phyloP scores from a whole-genome alignment of 768 basidiomycete species.

The Gyrodon lividus region DNA sequence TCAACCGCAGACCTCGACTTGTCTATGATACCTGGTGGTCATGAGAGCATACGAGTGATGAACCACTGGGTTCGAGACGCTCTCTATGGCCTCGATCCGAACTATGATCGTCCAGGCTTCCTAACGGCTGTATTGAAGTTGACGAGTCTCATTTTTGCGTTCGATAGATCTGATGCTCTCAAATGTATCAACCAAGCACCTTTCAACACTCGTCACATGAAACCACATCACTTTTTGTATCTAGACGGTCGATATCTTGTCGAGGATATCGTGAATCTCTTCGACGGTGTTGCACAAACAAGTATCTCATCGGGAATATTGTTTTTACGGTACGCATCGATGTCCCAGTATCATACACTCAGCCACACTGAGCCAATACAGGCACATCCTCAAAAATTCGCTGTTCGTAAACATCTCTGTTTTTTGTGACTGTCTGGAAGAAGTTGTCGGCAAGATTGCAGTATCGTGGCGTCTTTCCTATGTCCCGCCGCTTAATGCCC shows the following conservation, averaged over 20 bases:
- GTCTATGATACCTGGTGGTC: constrained; percentile 39
- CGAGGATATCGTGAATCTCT: constrained; percentile 29
- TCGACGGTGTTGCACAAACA: constrained; percentile 26
- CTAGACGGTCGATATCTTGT: constrained; percentile 26
- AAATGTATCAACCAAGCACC: constrained; percentile 35
- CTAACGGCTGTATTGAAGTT: constrained; percentile 42
- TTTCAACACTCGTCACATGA: constrained; percentile 20
- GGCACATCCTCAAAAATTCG: constrained; percentile 41
- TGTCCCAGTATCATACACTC: neutral
- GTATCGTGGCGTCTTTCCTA: constrained; percentile 32
- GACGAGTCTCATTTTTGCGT: constrained; percentile 36
- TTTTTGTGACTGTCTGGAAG: constrained; percentile 53
- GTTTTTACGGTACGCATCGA: constrained; percentile 38
- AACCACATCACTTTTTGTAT: constrained; percentile 7
- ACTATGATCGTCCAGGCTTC: constrained; percentile 22
- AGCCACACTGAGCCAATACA: constrained; percentile 19
- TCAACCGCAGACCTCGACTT: constrained; percentile 36
- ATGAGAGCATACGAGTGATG: constrained; percentile 36
- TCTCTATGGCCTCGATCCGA: constrained; percentile 32
- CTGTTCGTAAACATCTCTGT: constrained; percentile 45
- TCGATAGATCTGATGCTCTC: constrained; percentile 36
- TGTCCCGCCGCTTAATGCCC: constrained; percentile 35
- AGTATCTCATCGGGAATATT: constrained; percentile 37
- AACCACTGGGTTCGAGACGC: constrained; percentile 46
- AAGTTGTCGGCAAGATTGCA: constrained; percentile 41